Percentiles rank a stretch among this genome's conserved stretches.
These are phyloP conservation scores for Pestalotiopsis fici DNA, from an alignment of 2,329 filamentous ascomycete genomes.

Conservation along the genomic window DNA sequence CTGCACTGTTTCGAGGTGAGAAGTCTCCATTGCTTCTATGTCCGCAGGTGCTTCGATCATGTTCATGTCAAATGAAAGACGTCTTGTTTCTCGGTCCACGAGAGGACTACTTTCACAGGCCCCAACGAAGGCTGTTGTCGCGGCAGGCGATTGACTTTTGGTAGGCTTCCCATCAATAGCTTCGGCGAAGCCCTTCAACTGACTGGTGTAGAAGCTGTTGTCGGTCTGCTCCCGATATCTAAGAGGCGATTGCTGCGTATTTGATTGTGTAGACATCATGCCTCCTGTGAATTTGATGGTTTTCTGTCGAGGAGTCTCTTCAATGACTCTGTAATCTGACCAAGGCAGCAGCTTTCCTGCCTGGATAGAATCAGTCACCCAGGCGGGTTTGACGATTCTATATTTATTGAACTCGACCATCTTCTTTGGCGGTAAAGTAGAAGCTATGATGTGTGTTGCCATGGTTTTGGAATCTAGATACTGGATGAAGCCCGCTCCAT, in stretches of 20 bases:
- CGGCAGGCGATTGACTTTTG: background rate
- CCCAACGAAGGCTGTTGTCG: background rate
- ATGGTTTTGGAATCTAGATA: conserved; percentile 94
- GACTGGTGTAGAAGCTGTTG: conserved; percentile 78
- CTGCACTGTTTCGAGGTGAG: background rate
- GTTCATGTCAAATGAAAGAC: background rate
- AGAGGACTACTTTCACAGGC: background rate
- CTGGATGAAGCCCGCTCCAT: conserved; percentile 94
- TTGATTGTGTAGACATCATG: conserved; percentile 67
- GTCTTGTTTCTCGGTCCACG: background rate
- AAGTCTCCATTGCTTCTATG: background rate
- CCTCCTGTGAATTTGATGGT: conserved; percentile 65
- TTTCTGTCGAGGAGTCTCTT: conserved; percentile 82
- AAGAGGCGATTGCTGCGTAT: conserved; percentile 46
- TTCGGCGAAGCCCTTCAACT: conserved; percentile 51
- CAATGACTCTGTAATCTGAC: conserved; percentile 80
- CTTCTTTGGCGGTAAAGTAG: conserved; percentile 89
- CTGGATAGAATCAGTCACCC: conserved; percentile 87
- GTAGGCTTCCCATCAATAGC: conserved; percentile 18
- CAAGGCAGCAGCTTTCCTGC: conserved; percentile 83
- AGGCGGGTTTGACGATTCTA: conserved; percentile 90
- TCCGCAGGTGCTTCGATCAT: too few relatives aligned
- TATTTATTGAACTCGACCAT: conserved; percentile 84
- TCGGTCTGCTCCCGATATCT: conserved; percentile 83
- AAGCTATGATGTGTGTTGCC: conserved; percentile 94